Conservation (phyloP, 805 yeast species). For the Jamesozyma hellenica region DNA sequence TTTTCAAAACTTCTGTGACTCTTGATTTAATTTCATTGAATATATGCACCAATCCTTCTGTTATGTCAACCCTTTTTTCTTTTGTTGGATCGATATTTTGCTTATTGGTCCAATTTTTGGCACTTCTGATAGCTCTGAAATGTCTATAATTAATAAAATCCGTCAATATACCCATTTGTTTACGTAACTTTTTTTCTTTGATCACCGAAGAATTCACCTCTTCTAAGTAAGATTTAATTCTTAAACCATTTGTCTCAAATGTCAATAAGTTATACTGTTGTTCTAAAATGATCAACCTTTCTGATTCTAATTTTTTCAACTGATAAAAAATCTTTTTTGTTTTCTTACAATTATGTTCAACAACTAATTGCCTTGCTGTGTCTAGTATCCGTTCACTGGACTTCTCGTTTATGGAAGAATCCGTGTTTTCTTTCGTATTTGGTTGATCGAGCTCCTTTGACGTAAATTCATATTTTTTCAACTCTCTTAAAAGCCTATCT, state of each 20-base stretch:
- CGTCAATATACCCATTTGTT: conserved; percentile 19
- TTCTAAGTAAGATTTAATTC: conserved; percentile 9
- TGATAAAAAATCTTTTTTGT: conserved; percentile 15
- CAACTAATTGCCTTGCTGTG: conserved; percentile 29
- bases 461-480: conserved; percentile 29
- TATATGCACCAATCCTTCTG: conserved; percentile 10
- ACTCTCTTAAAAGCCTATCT: conserved; percentile 31
- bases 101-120: conserved; percentile 11
- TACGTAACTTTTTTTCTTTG: conserved; percentile 11
- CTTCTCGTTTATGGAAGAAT: background rate
- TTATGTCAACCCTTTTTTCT: conserved; percentile 2
- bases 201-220: conserved; percentile 6
- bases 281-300: conserved; percentile 16
- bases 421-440: conserved; percentile 1
- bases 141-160: conserved; percentile 18
- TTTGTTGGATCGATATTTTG: background rate
- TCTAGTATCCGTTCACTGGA: conserved; percentile 16
- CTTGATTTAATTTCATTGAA: background rate
- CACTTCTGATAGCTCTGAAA: conserved; percentile 12
- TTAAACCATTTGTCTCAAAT: conserved; percentile 8
- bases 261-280: conserved; percentile 9
- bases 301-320: conserved; percentile 21
- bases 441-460: background rate
- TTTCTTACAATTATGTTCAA: conserved; percentile 21
- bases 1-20: too few species aligned